A percentile compares a stretch with the other conserved stretches of the same genome.
phyloP scores from a whole-genome alignment of 164 flowering plant genomes.

The Vitis rotundifolia region DNA sequence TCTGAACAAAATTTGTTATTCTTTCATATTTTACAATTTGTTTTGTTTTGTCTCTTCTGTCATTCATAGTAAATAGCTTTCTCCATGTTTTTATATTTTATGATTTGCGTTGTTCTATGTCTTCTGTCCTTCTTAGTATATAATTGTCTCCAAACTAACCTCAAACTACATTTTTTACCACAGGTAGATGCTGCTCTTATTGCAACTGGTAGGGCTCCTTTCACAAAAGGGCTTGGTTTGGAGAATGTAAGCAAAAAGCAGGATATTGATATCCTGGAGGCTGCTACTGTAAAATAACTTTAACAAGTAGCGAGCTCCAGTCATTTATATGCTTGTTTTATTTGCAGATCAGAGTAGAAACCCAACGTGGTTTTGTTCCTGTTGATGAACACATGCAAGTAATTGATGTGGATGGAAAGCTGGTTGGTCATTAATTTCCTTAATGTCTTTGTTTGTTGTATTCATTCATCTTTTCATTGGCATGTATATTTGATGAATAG shows the following conservation, averaged over 20 bases:
- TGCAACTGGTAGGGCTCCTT: slow-evolving; percentile 99
- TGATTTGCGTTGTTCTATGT: background rate
- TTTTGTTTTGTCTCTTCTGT: no score
- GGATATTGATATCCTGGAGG: no score
- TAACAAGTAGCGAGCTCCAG: no score
- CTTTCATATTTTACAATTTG: no score
- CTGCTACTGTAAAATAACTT: no score
- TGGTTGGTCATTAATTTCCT: slow-evolving; percentile 48
- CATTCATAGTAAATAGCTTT: no score
- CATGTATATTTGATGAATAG: slow-evolving; percentile 31
- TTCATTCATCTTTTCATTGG: slow-evolving; percentile 9
- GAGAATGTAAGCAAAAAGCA: slow-evolving; percentile 66
- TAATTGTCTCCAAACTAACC: background rate
- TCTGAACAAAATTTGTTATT: no score
- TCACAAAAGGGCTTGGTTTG: slow-evolving; percentile 90
- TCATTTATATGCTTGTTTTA: background rate
- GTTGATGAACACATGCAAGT: slow-evolving; percentile 98
- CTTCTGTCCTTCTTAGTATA: no score
- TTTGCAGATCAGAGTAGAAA: slow-evolving; percentile 80
- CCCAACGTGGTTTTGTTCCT: slow-evolving; percentile 95
- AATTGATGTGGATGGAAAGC: slow-evolving; percentile 73
- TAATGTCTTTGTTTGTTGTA: background rate
- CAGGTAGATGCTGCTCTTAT: slow-evolving; percentile 99
- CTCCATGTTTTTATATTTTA: no score
- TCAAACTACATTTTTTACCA: slow-evolving; percentile 1